A percentile compares a stretch with the other conserved stretches of the same genome.
Evolutionary conservation across 495 filamentous ascomycete genomes (phyloP).

Genomic region (Beverwykella pulmonaria): DNA sequence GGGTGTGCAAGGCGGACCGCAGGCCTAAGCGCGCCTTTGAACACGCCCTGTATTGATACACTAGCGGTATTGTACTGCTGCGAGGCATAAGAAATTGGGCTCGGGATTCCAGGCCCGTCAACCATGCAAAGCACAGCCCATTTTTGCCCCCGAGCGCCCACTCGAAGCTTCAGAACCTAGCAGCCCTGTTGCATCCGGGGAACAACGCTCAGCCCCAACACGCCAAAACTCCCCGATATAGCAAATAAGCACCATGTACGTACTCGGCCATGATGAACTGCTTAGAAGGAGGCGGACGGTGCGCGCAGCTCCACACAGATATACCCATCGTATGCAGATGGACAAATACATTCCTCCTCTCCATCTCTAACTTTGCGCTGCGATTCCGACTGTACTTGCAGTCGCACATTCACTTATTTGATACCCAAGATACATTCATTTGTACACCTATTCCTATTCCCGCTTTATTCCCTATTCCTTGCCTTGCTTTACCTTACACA

Average conservation of each 20-base stretch:
- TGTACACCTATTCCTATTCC: neutral
- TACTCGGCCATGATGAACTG: conserved; percentile 9
- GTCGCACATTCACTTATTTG: neutral
- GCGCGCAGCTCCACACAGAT: neutral
- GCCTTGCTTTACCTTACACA: neutral
- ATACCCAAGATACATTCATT: conserved; percentile 9
- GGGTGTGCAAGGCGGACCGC: neutral
- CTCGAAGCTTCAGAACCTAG: neutral
- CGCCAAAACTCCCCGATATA: conserved; percentile 10
- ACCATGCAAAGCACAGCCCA: too few relatives aligned
- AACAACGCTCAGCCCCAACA: conserved; percentile 17
- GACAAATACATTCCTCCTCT: conserved; percentile 1
- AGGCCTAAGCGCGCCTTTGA: neutral
- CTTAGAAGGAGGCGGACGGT: neutral
- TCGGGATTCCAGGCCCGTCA: neutral
- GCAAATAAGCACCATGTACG: conserved; percentile 2
- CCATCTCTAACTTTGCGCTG: neutral
- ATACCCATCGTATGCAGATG: neutral
- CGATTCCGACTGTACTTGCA: conserved; percentile 1
- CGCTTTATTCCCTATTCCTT: neutral
- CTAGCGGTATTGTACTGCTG: neutral
- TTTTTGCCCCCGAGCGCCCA: too few relatives aligned
- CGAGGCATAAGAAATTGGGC: neutral
- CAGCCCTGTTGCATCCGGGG: neutral
- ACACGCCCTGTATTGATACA: neutral